phyloP scores from a whole-genome alignment of 257 asterid genomes.

The Fraxinus pennsylvanica region DNA sequence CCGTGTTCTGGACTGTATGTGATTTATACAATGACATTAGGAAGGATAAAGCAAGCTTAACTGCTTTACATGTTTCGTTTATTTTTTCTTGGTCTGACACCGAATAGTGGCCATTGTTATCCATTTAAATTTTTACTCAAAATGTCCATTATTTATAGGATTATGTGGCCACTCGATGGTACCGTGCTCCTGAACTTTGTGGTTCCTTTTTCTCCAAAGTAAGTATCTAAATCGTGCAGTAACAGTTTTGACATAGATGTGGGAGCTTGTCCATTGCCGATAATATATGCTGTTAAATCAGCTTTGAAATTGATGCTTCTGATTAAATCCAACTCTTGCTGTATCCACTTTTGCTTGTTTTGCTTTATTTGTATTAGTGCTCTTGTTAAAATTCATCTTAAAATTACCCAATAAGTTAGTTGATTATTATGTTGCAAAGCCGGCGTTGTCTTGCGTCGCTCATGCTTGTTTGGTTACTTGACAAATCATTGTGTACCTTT shows the following conservation, averaged over 20 bases:
- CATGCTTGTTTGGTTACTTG: background rate
- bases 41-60: constrained; percentile 16
- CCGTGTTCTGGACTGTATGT: constrained; percentile 99
- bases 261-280: background rate
- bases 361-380: background rate
- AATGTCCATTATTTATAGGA: constrained; percentile 54
- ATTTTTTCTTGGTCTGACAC: constrained; percentile 24
- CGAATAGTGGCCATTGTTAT: background rate
- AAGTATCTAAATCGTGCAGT: constrained; percentile 35
- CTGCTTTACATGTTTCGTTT: constrained; percentile 15
- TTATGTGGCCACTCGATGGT: constrained; percentile 99
- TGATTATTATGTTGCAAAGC: background rate
- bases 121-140: constrained; percentile 16
- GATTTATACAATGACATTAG: constrained; percentile 23
- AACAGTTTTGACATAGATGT: background rate
- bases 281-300: background rate
- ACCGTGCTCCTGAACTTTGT: constrained; percentile 99
- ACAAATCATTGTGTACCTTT: background rate
- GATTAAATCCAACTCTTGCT: constrained; percentile 9
- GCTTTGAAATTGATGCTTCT: constrained; percentile 16
- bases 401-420: background rate
- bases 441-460: background rate
- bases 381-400: background rate
- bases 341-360: constrained; percentile 5
- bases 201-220: constrained; percentile 96